Percentiles rank a stretch among this genome's conserved stretches.
phyloP scores from a whole-genome alignment of 192 early-diverging fungal species.

The Coemansia asiatica region DNA sequence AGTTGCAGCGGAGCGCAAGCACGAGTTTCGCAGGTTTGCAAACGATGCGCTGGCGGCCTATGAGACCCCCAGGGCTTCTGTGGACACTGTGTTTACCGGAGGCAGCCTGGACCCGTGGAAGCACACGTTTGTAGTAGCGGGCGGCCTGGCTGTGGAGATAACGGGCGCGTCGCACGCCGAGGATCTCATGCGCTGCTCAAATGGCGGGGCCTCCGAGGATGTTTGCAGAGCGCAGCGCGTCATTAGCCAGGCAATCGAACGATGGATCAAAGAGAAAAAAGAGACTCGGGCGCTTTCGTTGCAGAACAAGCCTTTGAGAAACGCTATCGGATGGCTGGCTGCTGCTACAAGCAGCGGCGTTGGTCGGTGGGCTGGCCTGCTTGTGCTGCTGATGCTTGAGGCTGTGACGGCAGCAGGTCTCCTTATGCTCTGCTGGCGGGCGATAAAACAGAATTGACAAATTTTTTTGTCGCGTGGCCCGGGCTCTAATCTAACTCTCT shows the following conservation, averaged over 20 bases:
- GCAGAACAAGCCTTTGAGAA: no score
- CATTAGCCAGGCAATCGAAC: not conserved
- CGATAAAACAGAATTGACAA: no score
- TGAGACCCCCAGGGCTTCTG: not conserved
- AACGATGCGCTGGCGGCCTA: constrained; percentile 3
- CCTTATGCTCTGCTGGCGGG: not conserved
- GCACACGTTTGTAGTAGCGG: not conserved
- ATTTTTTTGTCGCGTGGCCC: no score
- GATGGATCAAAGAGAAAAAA: not conserved
- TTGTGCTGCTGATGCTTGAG: not conserved
- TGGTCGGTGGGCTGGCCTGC: not conserved
- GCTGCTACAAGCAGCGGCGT: not conserved
- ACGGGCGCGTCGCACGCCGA: constrained; percentile 26
- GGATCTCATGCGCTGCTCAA: constrained; percentile 4
- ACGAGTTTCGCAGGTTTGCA: constrained; percentile 21
- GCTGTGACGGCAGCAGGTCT: not conserved
- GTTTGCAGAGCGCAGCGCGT: not conserved
- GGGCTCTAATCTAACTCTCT: no score
- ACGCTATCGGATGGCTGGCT: no score
- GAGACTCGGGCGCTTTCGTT: not conserved
- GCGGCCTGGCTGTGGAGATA: not conserved
- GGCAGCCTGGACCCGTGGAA: constrained; percentile 42
- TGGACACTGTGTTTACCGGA: constrained; percentile 15
- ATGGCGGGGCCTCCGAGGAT: not conserved
- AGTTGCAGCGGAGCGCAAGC: constrained; percentile 2